These are phyloP conservation scores for Saccharomyces hybrid DNA, from an alignment of 1,139 yeast genomes.

Conservation along the genomic window DNA sequence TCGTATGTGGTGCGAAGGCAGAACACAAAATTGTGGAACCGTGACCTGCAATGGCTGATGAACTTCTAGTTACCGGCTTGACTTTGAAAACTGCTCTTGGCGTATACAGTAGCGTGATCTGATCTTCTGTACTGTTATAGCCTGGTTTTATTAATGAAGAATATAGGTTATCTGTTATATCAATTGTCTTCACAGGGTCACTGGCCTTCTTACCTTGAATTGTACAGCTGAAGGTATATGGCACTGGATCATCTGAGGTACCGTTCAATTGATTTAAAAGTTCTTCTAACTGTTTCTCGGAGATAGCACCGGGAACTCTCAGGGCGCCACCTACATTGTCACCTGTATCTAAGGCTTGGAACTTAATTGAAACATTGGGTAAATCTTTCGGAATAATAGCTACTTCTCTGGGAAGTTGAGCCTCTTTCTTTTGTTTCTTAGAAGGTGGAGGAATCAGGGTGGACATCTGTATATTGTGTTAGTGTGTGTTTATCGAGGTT, in stretches of 20 bases:
- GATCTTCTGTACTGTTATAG: conserved; percentile 84
- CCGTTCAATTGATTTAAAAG: conserved; percentile 66
- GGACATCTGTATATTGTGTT: conserved; percentile 49
- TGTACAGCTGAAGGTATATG: conserved; percentile 73
- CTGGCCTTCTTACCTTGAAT: conserved; percentile 36
- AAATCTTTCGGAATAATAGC: conserved; percentile 67
- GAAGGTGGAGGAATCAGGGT: conserved; percentile 91
- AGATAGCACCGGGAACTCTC: conserved; percentile 85
- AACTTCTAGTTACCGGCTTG: conserved; percentile 80
- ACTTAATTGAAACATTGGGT: conserved; percentile 80
- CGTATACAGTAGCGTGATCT: conserved; percentile 80
- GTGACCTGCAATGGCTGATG: conserved; percentile 92
- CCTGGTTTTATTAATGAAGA: conserved; percentile 79
- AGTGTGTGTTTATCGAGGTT: not conserved
- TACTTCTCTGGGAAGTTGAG: conserved; percentile 73
- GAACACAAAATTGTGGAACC: conserved; percentile 88
- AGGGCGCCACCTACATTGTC: conserved; percentile 76
- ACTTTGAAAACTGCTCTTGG: conserved; percentile 95
- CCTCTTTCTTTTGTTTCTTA: conserved; percentile 76
- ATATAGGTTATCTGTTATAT: conserved; percentile 70
- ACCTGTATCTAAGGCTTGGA: conserved; percentile 94
- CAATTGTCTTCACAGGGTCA: conserved; percentile 41
- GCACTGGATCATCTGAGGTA: conserved; percentile 73
- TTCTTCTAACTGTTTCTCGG: conserved; percentile 82
- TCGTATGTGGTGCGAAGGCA: conserved; percentile 86